Evolutionary conservation across 1,284 basidiomycete species (phyloP).

Genomic region (Ceratobasidium theobromae): DNA sequence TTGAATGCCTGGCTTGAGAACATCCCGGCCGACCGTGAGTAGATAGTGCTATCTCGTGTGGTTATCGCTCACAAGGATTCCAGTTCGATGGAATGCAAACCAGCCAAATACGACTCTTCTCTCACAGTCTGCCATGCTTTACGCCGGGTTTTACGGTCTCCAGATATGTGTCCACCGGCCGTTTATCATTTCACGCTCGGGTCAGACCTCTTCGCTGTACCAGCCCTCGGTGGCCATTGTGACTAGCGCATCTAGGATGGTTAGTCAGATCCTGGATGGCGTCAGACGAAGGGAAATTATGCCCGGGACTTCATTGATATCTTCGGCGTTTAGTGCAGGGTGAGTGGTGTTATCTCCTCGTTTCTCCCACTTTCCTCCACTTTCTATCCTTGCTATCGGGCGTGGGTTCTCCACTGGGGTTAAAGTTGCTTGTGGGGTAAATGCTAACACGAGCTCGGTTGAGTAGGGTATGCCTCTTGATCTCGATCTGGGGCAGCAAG

Average conservation of each 20-base stretch:
- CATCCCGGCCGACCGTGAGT: conserved; percentile 18
- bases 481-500: conserved; percentile 26
- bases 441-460: background rate
- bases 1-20: conserved; percentile 23
- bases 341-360: background rate
- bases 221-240: conserved; percentile 19
- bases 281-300: conserved; percentile 15
- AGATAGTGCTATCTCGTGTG: background rate
- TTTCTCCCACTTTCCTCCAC: background rate
- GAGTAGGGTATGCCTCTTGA: conserved; percentile 15
- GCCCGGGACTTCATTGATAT: conserved; percentile 5
- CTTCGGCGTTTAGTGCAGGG: conserved; percentile 24
- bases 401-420: background rate
- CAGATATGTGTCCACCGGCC: conserved; percentile 27
- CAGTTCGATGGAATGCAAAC: conserved; percentile 28
- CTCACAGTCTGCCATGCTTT: conserved; percentile 24
- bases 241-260: conserved; percentile 5
- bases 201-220: conserved; percentile 9
- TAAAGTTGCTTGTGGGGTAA: background rate
- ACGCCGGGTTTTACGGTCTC: conserved; percentile 8
- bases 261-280: conserved; percentile 12
- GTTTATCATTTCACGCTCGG: conserved; percentile 22
- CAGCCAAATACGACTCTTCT: conserved; percentile 1
- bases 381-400: background rate
- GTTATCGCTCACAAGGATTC: background rate